Base-by-base conservation (phyloP, 176 grass and related monocot genomes). In the Puccinellia tenuiflora region DNA sequence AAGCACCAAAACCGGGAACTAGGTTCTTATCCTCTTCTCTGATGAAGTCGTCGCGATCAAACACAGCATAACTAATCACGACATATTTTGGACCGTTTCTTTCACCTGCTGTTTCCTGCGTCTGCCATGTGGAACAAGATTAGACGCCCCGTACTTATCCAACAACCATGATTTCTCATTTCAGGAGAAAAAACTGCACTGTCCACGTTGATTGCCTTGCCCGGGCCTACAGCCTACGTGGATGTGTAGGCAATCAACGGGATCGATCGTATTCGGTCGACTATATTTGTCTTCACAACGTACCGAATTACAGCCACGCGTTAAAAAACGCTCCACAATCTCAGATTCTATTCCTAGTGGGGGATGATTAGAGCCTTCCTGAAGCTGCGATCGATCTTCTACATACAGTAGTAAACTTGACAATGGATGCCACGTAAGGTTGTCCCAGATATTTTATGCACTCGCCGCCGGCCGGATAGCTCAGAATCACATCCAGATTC, bases 171-270 rank as follows among this genome's bases (percentile, higher is more conserved):
- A 59, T 53, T 42, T 45, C 24, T 83, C 25, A 59, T 53, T 42
- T 45, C 24, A 2, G 63, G 53, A 29, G n/a, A 26, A 16, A 53
- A 64, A 42, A 11, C 11, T 73, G 3, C 29, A 85, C 35, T 82
- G 57, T 12, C 47, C 64, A 47, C 20, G 50, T 81, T 76, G 77
- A 76, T 81, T 61, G 60, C 18, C 25, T 81, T 61, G 60, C 18
- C 25, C 73, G 75, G 53, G 22, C 64, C 80, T 53, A 65, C 74
- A 42, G 22, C 64, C 80, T 53, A 65, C 74, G 37, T 88, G 53
- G 62, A 46, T 51, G 52, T 78, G 54, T 25, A 34, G 18, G 46
- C 75, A 54, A 64, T 72, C 86, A 42, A 88, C 70, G 42, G 48
- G 73, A 53, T 64, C 24, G 6, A 11, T 24, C 69, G 3, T 5